Evolutionary conservation across 148 eudicot genomes (phyloP).

Genomic region (Rhododendron kiyosumense): DNA sequence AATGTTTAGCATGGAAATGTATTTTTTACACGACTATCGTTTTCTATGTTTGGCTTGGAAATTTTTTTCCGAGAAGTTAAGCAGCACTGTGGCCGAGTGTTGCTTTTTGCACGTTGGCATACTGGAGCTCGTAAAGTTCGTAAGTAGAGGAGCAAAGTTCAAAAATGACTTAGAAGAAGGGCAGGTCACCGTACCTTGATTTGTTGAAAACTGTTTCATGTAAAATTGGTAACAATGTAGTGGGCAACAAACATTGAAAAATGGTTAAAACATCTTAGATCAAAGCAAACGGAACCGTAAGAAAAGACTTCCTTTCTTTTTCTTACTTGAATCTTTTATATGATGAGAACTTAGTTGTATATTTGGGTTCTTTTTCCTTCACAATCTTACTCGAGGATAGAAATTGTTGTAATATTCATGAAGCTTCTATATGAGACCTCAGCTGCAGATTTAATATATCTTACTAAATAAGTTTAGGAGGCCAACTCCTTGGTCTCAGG

Average conservation of each 20-base stretch:
- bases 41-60: background rate
- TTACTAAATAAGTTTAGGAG: background rate
- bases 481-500: background rate
- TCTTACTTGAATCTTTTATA: background rate
- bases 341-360: background rate
- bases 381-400: background rate
- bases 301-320: background rate
- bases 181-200: background rate
- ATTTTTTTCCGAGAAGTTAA: background rate
- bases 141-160: background rate
- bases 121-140: background rate
- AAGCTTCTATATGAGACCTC: background rate
- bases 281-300: background rate
- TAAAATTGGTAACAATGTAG: background rate
- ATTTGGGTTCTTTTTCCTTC: background rate
- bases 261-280: background rate
- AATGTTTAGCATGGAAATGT: background rate
- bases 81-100: background rate
- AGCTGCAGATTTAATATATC: background rate
- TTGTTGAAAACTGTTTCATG: background rate
- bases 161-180: background rate
- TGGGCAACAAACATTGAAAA: background rate
- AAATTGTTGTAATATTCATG: background rate
- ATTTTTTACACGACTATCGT: background rate
- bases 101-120: background rate